phyloP scores from a whole-genome alignment of 805 yeast species.

The Starmerella kuoi region DNA sequence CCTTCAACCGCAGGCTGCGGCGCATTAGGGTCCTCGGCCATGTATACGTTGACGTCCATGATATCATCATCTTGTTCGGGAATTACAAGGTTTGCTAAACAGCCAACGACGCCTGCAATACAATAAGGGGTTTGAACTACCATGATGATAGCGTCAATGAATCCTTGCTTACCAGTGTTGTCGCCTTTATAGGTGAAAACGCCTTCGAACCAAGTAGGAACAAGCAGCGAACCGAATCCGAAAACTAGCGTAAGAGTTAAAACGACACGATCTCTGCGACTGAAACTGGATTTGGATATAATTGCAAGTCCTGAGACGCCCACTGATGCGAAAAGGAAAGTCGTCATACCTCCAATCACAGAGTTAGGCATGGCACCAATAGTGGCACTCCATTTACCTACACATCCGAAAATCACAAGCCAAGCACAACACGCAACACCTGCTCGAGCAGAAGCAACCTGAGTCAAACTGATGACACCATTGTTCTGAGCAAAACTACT shows the following conservation, averaged over 20 bases:
- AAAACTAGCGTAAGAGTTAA: conserved; percentile 52
- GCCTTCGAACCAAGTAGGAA: conserved; percentile 49
- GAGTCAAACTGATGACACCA: conserved; percentile 85
- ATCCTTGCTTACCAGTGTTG: conserved; percentile 46
- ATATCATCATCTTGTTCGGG: conserved; percentile 39
- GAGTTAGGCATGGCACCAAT: conserved; percentile 68
- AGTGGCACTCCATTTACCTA: conserved; percentile 82
- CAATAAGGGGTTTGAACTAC: conserved; percentile 68
- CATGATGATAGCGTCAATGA: conserved; percentile 53
- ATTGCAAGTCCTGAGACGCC: conserved; percentile 64
- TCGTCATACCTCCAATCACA: conserved; percentile 79
- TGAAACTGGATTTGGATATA: conserved; percentile 41
- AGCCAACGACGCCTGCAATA: conserved; percentile 51
- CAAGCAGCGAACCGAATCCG: conserved; percentile 56
- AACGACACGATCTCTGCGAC: conserved; percentile 63
- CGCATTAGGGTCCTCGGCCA: conserved; percentile 6
- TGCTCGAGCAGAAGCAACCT: conserved; percentile 73
- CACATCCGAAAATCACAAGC: conserved; percentile 73
- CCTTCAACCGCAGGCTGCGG: neutral
- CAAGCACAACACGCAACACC: conserved; percentile 77
- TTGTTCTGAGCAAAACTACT: conserved; percentile 91
- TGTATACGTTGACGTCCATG: conserved; percentile 4
- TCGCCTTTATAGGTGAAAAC: conserved; percentile 57
- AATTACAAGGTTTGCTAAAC: conserved; percentile 47
- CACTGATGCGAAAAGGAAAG: conserved; percentile 63